Evolutionary conservation across 305 asterid species (phyloP), one percentile per base, ranked within the genome.

Genomic region (Fraxinus greggii): DNA sequence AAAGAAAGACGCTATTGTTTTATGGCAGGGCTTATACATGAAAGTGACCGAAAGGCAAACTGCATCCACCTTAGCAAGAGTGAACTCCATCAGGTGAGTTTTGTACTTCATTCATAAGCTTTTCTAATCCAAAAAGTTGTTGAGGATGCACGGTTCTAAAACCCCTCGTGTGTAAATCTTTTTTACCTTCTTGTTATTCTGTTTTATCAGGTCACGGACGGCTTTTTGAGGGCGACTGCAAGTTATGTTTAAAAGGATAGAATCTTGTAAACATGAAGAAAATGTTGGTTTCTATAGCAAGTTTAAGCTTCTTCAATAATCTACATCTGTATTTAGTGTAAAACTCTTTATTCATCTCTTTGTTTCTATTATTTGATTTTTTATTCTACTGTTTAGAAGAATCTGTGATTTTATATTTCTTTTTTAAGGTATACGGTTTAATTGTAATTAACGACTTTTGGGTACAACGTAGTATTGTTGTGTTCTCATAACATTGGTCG

Each of bases 11-110:
- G 4, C 28, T 69, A 59, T 13, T 40, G 78, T 78, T 48, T 45
- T 77, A 33, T 85, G 35, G 90, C 97, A 95, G 99, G 98, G 98
- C 24, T 87, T 95, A 67, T 94, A 92, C 92, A 93, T 95, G 99
- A 94, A 90, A 83, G 86, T 95, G 88, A 88, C 86, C 65, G 90
- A 88, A 83, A 89, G 97, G 84, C 85, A 87, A 88, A 88, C 86
- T 48, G 79, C 86, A 48, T 79, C 89, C 21, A 59, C 87, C 42
- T 80, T 84, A 83, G 89, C 85, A 73, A 83, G 89, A 38, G 84
- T 89, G 67, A 86, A 28, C 77, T 65, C 88, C 31, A 75, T 72
- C 83, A 69, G 82, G 79, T 88, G 69, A 81, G 84, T 42, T 59
- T 51, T 45, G 26, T 28, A 3, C 51, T n/a, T 61, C 29, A n/a